Percentiles rank a stretch among this genome's conserved stretches.
Conservation (phyloP, 2,329 filamentous ascomycete species). For the Davidsoniella eucalypti region DNA sequence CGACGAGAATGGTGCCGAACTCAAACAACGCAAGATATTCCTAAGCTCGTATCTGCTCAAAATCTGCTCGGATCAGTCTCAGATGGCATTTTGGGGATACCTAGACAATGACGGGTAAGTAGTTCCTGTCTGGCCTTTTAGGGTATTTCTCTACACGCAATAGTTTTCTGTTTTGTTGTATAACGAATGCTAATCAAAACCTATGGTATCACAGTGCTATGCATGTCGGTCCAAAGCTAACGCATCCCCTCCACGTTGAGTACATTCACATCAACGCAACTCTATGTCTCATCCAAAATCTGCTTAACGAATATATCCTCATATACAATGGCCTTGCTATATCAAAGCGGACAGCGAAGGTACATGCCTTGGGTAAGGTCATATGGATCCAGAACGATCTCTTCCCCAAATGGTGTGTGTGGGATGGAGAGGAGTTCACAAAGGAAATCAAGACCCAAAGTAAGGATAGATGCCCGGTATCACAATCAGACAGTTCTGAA, state of each 20-base stretch:
- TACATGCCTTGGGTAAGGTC: conserved; percentile 63
- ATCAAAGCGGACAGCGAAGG: conserved; percentile 52
- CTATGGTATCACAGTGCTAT: conserved; percentile 38
- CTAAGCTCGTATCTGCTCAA: conserved; percentile 53
- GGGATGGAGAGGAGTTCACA: conserved; percentile 45
- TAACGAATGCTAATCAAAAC: background rate
- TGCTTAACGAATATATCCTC: conserved; percentile 60
- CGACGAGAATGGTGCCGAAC: conserved; percentile 55
- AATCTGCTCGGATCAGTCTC: conserved; percentile 57
- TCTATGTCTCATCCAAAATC: conserved; percentile 61
- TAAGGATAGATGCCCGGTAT: too few species aligned
- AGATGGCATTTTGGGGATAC: conserved; percentile 70
- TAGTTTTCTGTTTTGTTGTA: background rate
- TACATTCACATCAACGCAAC: conserved; percentile 63
- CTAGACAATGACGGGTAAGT: conserved; percentile 64
- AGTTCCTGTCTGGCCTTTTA: background rate
- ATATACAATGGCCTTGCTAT: conserved; percentile 51
- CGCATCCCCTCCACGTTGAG: conserved; percentile 60
- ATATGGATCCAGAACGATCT: conserved; percentile 83
- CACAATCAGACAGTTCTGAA: too few species aligned
- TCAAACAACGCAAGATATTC: conserved; percentile 64
- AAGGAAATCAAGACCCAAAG: background rate
- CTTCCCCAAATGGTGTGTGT: conserved; percentile 67
- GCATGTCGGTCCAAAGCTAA: conserved; percentile 60
- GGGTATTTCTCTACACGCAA: background rate